Evolutionary conservation across 2,329 filamentous ascomycete species (phyloP).

Genomic region (Ilyonectria sp.): DNA sequence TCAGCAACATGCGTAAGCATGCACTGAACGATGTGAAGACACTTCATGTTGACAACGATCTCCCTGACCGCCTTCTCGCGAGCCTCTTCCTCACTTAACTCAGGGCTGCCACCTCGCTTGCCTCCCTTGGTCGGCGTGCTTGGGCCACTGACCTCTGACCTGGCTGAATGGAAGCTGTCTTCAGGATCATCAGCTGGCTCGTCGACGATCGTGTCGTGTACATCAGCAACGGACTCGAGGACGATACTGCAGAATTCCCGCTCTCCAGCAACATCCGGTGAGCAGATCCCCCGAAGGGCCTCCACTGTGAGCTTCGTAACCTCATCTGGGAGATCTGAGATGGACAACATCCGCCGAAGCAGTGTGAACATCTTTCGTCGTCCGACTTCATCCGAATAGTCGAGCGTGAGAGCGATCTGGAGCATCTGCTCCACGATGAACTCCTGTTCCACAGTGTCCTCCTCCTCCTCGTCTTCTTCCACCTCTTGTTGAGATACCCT

Average conservation of each 20-base stretch:
- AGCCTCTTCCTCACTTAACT: conserved; percentile 75
- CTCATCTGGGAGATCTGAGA: conserved; percentile 91
- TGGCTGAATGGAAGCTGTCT: conserved; percentile 93
- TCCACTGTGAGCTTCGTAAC: conserved; percentile 90
- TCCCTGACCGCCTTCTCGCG: conserved; percentile 86
- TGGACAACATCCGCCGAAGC: conserved; percentile 86
- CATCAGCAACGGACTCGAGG: conserved; percentile 94
- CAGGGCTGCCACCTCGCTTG: conserved; percentile 58
- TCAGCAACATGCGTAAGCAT: conserved; percentile 95
- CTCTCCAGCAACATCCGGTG: conserved; percentile 80
- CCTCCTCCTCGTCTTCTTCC: conserved; percentile 78
- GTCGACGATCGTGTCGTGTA: conserved; percentile 92
- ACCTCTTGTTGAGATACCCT: conserved; percentile 69
- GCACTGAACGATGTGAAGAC: conserved; percentile 95
- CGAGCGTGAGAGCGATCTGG: conserved; percentile 90
- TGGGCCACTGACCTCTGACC: conserved; percentile 83
- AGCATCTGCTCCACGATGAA: conserved; percentile 97
- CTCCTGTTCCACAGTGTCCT: conserved; percentile 90
- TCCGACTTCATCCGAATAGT: conserved; percentile 98
- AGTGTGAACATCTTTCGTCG: conserved; percentile 96
- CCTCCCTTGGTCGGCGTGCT: conserved; percentile 67
- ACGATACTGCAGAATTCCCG: conserved; percentile 88
- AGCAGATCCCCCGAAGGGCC: conserved; percentile 86
- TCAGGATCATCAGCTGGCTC: conserved; percentile 71
- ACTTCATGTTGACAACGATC: conserved; percentile 98